Evolutionary conservation across 2,329 filamentous ascomycete genomes (phyloP).

Genomic region (Cercospora sp.): DNA sequence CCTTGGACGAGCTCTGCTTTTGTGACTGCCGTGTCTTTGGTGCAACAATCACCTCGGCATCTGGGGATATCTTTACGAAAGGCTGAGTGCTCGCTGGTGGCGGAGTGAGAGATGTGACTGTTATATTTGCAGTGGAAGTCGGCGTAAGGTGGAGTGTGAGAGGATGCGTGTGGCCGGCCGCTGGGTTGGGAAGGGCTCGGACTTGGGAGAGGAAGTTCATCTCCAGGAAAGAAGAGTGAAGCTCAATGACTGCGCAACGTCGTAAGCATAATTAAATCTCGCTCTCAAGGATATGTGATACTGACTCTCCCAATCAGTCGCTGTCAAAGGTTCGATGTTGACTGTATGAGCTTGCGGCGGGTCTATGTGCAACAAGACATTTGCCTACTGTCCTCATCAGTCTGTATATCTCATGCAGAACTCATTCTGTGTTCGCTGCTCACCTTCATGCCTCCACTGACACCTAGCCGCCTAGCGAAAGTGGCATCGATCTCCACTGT

Average conservation of each 20-base stretch:
- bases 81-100: constrained; percentile 64
- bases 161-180: constrained; percentile 64
- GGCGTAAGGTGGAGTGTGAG: constrained; percentile 91
- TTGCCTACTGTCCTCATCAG: constrained; percentile 50
- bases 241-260: constrained; percentile 68
- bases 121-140: constrained; percentile 91
- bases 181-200: constrained; percentile 84
- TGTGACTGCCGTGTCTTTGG: constrained; percentile 72
- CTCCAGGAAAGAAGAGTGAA: constrained; percentile 94
- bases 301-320: constrained; percentile 87
- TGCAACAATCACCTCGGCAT: constrained; percentile 95
- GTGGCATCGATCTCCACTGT: constrained; percentile 85
- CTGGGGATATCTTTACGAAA: constrained; percentile 89
- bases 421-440: constrained; percentile 51
- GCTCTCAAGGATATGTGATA: constrained; percentile 36
- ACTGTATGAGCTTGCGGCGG: constrained; percentile 89
- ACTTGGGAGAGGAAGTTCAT: constrained; percentile 92
- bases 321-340: constrained; percentile 92
- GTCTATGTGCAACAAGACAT: constrained; percentile 75
- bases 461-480: constrained; percentile 72
- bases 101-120: constrained; percentile 79
- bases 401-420: constrained; percentile 39
- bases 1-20: constrained; percentile 64
- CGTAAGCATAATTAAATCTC: constrained; percentile 1
- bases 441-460: constrained; percentile 80